phyloP scores from a whole-genome alignment of 2,329 filamentous ascomycete species.

The Hypoxylon sp. region DNA sequence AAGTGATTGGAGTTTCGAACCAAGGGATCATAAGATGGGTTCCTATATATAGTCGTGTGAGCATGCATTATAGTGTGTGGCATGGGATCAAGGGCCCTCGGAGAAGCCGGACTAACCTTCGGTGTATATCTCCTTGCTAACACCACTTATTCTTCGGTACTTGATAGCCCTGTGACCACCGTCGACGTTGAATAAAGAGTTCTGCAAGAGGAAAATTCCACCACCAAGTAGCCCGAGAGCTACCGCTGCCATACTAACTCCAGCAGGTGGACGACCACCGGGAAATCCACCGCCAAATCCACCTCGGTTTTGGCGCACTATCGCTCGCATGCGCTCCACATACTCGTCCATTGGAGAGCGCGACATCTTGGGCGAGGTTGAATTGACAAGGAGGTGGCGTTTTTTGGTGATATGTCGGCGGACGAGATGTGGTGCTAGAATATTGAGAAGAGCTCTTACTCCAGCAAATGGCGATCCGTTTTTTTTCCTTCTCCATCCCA shows the following conservation, averaged over 20 bases:
- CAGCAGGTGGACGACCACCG: constrained; percentile 61
- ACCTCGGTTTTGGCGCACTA: constrained; percentile 56
- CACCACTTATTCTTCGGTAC: constrained; percentile 92
- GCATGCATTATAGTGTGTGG: constrained; percentile 18
- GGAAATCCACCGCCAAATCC: constrained; percentile 53
- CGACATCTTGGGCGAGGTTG: constrained; percentile 50
- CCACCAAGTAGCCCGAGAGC: constrained; percentile 63
- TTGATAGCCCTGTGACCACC: constrained; percentile 99
- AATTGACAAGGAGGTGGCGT: constrained; percentile 3
- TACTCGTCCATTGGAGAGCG: constrained; percentile 53
- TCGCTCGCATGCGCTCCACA: constrained; percentile 45
- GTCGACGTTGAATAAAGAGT: constrained; percentile 85
- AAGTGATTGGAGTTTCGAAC: constrained; percentile 97
- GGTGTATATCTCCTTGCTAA: constrained; percentile 94
- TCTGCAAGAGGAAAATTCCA: constrained; percentile 67
- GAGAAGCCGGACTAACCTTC: constrained; percentile 76
- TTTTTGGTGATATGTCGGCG: constrained; percentile 13
- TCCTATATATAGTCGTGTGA: constrained; percentile 65
- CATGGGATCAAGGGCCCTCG: constrained; percentile 1
- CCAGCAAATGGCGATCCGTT: constrained; percentile 38
- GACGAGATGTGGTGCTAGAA: constrained; percentile 20
- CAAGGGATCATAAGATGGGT: constrained; percentile 95
- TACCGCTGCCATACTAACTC: constrained; percentile 59
- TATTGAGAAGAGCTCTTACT: constrained; percentile 38
- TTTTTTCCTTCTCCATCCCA: no score